phyloP scores from a whole-genome alignment of 2,329 filamentous ascomycete species.

The Penicillium sp. region DNA sequence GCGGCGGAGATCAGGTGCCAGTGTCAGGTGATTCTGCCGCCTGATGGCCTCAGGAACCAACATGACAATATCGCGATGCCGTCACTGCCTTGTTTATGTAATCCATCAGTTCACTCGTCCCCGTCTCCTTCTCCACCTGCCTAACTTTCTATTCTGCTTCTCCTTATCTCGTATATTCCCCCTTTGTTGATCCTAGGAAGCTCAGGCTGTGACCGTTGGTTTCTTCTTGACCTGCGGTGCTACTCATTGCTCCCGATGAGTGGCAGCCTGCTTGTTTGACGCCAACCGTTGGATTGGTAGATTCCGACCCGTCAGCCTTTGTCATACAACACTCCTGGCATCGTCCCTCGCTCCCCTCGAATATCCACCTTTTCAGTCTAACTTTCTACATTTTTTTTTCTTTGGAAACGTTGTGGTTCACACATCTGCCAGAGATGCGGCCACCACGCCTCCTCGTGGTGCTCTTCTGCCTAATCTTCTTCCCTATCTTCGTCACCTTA shows the following conservation, averaged over 20 bases:
- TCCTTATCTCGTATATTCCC: slow-evolving; percentile 4
- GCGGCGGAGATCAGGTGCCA: background rate
- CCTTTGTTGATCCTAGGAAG: slow-evolving; percentile 5
- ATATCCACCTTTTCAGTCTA: slow-evolving; percentile 4
- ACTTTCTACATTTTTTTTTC: background rate
- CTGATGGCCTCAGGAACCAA: slow-evolving; percentile 10
- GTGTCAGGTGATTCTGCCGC: background rate
- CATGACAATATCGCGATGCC: slow-evolving; percentile 13
- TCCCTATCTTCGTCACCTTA: slow-evolving; percentile 50
- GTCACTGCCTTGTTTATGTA: slow-evolving; percentile 20
- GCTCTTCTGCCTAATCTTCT: slow-evolving; percentile 48
- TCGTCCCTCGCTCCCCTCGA: slow-evolving; percentile 12
- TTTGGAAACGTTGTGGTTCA: background rate
- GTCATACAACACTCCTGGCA: slow-evolving; percentile 20
- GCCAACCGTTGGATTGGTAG: slow-evolving; percentile 38
- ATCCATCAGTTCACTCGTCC: slow-evolving; percentile 15
- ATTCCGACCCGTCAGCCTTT: slow-evolving; percentile 15
- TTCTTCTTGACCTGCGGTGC: slow-evolving; percentile 16
- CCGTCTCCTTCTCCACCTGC: slow-evolving; percentile 21
- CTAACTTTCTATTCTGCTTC: slow-evolving; percentile 8
- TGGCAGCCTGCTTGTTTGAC: slow-evolving; percentile 26
- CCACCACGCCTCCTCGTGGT: slow-evolving; percentile 49
- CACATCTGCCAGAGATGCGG: slow-evolving; percentile 40
- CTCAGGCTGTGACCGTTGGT: slow-evolving; percentile 10
- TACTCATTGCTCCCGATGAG: slow-evolving; percentile 36